Evolutionary conservation across 75 land plant genomes (phyloP), one percentile per base, ranked within the genome.

Genomic region (Sequoia sempervirens): DNA sequence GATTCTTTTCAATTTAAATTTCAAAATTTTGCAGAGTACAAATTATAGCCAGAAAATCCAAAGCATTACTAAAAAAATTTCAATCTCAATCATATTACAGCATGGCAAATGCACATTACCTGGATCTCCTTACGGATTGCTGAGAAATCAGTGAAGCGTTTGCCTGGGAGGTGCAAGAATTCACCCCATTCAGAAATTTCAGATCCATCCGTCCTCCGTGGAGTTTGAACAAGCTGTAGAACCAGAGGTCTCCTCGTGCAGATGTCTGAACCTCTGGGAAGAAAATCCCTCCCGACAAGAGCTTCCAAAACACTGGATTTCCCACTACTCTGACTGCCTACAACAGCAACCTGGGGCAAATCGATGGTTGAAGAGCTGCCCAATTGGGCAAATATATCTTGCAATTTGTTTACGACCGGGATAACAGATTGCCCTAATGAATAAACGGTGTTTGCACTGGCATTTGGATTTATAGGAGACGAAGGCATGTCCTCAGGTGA

Each of bases 311-410:
- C 98, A 82, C 98, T 96, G 37, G 98, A 94, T 83, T 96, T 96
- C 30, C 98, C 98, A 84, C 98, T 94, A 89, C 96, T 96, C 90
- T 96, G 96, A 84, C 98, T 92, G 13, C 98, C 98, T 13, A 96
- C 91, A 20, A 96, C 98, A 26, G 92, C 95, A 61, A 94, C 98
- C 87, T 96, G 98, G 18, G 98, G 98, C 36, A 96, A 90, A 61
- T 95, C 97, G 87, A 96, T 90, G 3, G 94, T 92, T 12, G 95
- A 91, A 15, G 87, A 75, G 85, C 92, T 93, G 30, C 94, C 97
- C 32, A 96, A 89, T 86, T 94, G 93, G 26, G 98, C 89, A 84
- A 94, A 91, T 18, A 96, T 94, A 87, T 96, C 98, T 78, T 96
- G 98, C 66, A 96, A 91, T 87, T 90, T 94, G 87, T 96, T 96